These are phyloP conservation scores for Exophiala viscosa DNA, from an alignment of 2,329 filamentous ascomycete species.

Conservation along the genomic window DNA sequence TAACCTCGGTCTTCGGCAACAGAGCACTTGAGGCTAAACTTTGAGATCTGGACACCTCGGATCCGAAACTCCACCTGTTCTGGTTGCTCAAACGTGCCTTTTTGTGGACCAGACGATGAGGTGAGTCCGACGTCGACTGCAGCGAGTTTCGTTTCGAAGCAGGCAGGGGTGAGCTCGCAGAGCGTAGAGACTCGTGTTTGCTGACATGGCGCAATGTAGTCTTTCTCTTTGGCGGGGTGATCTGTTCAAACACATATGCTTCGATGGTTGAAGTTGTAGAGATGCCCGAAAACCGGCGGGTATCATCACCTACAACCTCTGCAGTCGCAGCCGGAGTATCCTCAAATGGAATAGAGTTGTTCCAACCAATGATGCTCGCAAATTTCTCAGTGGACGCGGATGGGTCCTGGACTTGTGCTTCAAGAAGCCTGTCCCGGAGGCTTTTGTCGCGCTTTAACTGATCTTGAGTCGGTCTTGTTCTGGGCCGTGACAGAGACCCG, in stretches of 20 bases:
- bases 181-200: conserved; percentile 51
- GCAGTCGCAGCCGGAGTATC: not conserved
- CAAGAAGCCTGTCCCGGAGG: conserved; percentile 35
- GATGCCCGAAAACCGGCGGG: conserved; percentile 46
- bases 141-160: conserved; percentile 45
- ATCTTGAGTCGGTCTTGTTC: conserved; percentile 1
- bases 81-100: conserved; percentile 48
- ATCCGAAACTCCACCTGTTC: conserved; percentile 42
- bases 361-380: conserved; percentile 51
- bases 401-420: conserved; percentile 28
- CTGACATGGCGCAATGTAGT: conserved; percentile 52
- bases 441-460: conserved; percentile 29
- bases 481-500: too few relatives aligned
- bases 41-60: conserved; percentile 39
- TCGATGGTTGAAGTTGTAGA: conserved; percentile 55
- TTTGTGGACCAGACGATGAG: conserved; percentile 51
- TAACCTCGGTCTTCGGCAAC: conserved; percentile 37
- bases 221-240: conserved; percentile 42
- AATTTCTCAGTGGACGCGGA: conserved; percentile 46
- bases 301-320: conserved; percentile 29
- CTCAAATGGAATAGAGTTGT: conserved; percentile 27
- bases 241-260: conserved; percentile 50
- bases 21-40: conserved; percentile 32
- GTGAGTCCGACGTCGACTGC: conserved; percentile 37
- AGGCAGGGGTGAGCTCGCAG: conserved; percentile 43